Evolutionary conservation across 179 eudicot genomes (phyloP).

Genomic region (Spinacia oleracea): DNA sequence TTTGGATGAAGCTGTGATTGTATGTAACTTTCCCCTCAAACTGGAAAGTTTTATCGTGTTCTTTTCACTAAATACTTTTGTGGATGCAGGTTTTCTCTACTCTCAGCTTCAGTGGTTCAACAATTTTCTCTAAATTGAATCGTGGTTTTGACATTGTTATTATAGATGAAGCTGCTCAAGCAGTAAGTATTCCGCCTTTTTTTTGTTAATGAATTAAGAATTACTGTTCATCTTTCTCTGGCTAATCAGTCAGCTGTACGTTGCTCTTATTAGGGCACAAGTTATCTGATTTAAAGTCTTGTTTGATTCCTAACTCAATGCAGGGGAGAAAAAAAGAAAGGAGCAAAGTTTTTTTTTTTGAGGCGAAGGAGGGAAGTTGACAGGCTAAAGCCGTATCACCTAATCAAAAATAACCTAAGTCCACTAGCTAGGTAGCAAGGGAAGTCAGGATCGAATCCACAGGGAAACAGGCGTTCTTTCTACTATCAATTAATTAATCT

Average conservation of each 20-base stretch:
- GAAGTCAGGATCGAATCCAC: no score
- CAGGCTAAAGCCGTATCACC: no score
- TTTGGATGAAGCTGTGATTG: slow-evolving; percentile 96
- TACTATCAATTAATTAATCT: no score
- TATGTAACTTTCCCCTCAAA: slow-evolving; percentile 36
- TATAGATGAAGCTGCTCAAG: slow-evolving; percentile 99
- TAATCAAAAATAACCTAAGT: no score
- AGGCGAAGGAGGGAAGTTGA: no score
- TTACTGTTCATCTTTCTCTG: background rate
- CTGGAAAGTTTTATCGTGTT: slow-evolving; percentile 13
- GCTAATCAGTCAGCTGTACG: background rate
- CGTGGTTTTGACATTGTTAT: slow-evolving; percentile 90
- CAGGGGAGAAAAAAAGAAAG: background rate
- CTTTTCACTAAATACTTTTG: slow-evolving; percentile 26
- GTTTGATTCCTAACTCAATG: background rate
- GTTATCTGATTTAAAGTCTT: background rate
- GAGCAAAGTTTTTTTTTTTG: no score
- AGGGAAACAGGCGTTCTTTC: no score
- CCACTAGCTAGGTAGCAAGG: no score
- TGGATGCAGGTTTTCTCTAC: slow-evolving; percentile 88
- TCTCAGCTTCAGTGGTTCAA: slow-evolving; percentile 96
- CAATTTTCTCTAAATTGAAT: slow-evolving; percentile 67
- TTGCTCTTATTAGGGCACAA: background rate
- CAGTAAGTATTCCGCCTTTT: slow-evolving; percentile 50
- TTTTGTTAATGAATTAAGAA: background rate